Base-by-base conservation (phyloP, 257 asterid species). In the Penstemon davidsonii region DNA sequence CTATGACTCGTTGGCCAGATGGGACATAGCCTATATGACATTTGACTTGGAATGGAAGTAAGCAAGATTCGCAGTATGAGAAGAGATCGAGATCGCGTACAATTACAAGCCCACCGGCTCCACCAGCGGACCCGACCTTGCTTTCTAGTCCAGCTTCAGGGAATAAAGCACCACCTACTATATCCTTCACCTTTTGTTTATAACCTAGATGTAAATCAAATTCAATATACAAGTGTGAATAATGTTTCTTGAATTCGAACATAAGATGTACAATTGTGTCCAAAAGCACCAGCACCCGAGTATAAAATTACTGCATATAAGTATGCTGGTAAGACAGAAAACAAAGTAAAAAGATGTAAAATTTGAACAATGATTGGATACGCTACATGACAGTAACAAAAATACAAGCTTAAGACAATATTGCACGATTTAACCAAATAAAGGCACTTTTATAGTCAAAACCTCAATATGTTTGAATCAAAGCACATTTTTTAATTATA, bases 11-110 rank as follows among this genome's bases (percentile, higher is more conserved):
- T 37, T 85, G 87, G 38, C 92, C 89, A 1, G 96, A 85, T 3
- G 99, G 96, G 38, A 93, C 84, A 42, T 93, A 93, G 41, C 99
- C 97, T 13, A 93, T 85, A 4, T 93, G 97, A 49, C 99, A 93
- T 78, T 85, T 90, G 38, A 93, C 86, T 67, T 88, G 97, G 83
- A 93, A 93, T 0, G 99, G 99, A 36, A 93, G 93, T 83, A 93
- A 79, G 86, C 99, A 93, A 67, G 96, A 90, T 75, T 90, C 97
- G 15, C 99, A 93, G 40, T 88, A 85, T 0, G 99, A 90, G 80
- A 88, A 93, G 68, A 90, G 84, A 77, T 93, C 92, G n/a, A 93
- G 84, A 82, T 93, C 97, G 42, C 99, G 94, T 33, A 93, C 99
- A 44, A 90, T 71, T 55, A 93, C 97, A 52, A 93, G 97, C 63